Evolutionary conservation across 2,329 filamentous ascomycete species (phyloP).

Genomic region (Colletotrichum horii): DNA sequence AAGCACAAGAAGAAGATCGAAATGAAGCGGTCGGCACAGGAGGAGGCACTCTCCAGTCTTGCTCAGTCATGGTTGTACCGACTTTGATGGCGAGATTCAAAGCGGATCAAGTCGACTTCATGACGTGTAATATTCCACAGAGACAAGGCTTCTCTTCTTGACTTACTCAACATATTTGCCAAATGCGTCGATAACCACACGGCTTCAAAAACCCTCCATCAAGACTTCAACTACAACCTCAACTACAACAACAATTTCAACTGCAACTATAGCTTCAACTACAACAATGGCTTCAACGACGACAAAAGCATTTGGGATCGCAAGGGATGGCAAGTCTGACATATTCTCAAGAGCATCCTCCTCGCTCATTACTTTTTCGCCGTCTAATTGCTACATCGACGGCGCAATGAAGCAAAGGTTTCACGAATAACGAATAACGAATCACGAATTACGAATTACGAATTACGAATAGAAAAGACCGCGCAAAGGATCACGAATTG

Average conservation of each 20-base stretch:
- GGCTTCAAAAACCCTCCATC: too few relatives aligned
- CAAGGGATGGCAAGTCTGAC: neutral
- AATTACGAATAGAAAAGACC: neutral
- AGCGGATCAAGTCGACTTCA: neutral
- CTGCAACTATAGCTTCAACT: neutral
- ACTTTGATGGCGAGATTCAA: fast-evolving
- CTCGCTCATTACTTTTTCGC: neutral
- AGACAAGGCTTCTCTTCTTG: neutral
- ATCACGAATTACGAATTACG: neutral
- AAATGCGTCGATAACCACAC: neutral
- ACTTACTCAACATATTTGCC: neutral
- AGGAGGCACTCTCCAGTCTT: neutral
- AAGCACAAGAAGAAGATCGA: neutral
- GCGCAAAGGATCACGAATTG: neutral
- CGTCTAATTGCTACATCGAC: neutral
- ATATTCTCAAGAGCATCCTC: neutral
- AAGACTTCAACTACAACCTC: neutral
- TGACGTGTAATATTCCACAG: fast-evolving
- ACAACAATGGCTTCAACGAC: neutral
- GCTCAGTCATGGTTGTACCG: neutral
- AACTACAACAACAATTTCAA: neutral
- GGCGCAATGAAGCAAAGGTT: fast-evolving
- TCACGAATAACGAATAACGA: neutral
- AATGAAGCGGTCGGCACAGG: neutral
- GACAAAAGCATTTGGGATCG: neutral